A percentile compares a stretch with the other conserved stretches of the same genome.
phyloP scores from a whole-genome alignment of 2,329 filamentous ascomycete species.

The Trichoderma harzianum region DNA sequence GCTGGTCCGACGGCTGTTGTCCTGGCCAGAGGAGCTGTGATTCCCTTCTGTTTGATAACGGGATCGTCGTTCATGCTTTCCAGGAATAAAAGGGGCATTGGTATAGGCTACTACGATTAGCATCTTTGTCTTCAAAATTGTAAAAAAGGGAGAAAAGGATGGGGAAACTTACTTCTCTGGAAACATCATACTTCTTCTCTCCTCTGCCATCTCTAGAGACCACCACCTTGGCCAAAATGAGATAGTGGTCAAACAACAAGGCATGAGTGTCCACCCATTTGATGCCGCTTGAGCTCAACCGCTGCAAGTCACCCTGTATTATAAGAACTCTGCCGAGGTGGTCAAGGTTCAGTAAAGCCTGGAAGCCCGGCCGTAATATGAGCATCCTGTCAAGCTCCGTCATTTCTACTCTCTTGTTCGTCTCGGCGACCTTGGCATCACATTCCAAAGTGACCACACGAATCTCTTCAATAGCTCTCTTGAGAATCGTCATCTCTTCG shows the following conservation, averaged over 20 bases:
- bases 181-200: slow-evolving; percentile 91
- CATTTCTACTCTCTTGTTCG: slow-evolving; percentile 85
- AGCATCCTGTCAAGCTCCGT: slow-evolving; percentile 81
- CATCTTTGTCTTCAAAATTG: background rate
- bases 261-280: slow-evolving; percentile 93
- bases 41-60: slow-evolving; percentile 76
- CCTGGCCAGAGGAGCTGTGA: slow-evolving; percentile 59
- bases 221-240: slow-evolving; percentile 83
- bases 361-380: slow-evolving; percentile 81
- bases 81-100: slow-evolving; percentile 90
- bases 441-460: slow-evolving; percentile 85
- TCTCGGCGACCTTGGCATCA: slow-evolving; percentile 87
- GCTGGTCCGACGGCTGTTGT: slow-evolving; percentile 60
- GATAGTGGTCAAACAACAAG: slow-evolving; percentile 92
- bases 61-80: slow-evolving; percentile 92
- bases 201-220: slow-evolving; percentile 64
- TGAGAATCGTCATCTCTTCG: slow-evolving; percentile 84
- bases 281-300: slow-evolving; percentile 84
- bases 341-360: slow-evolving; percentile 84
- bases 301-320: slow-evolving; percentile 81
- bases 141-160: background rate
- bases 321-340: slow-evolving; percentile 92
- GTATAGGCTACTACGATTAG: slow-evolving; percentile 64
- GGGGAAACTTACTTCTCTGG: slow-evolving; percentile 63
- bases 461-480: slow-evolving; percentile 86